These are phyloP conservation scores for Globisporangium alternatum DNA, from an alignment of 352 stramenopile species.

Conservation along the genomic window DNA sequence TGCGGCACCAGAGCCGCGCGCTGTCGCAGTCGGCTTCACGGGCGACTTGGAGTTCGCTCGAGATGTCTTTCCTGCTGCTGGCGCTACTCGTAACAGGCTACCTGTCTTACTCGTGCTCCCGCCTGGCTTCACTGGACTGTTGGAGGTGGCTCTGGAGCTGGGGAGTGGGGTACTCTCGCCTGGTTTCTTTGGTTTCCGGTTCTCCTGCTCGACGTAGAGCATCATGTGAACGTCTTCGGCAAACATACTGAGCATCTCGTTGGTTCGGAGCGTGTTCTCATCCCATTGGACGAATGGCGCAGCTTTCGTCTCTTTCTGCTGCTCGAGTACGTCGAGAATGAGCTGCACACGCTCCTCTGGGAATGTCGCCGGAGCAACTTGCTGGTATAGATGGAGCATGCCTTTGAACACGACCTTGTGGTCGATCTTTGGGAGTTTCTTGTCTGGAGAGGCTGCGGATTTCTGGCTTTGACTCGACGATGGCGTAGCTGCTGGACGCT, in stretches of 20 bases:
- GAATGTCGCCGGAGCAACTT: conserved; percentile 34
- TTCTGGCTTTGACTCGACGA: background rate
- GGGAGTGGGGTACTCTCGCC: conserved; percentile 6
- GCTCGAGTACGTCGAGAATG: conserved; percentile 39
- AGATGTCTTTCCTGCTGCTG: background rate
- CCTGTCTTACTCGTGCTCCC: conserved; percentile 1
- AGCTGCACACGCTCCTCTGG: conserved; percentile 40
- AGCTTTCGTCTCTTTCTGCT: conserved; percentile 30
- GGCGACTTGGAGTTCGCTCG: conserved; percentile 5
- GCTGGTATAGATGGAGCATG: conserved; percentile 35
- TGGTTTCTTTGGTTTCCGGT: conserved; percentile 49
- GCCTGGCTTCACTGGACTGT: conserved; percentile 13
- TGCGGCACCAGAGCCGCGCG: conserved; percentile 10
- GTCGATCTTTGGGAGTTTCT: conserved; percentile 18
- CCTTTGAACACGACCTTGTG: conserved; percentile 29
- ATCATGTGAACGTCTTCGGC: conserved; percentile 57
- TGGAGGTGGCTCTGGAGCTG: background rate
- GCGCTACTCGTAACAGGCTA: conserved; percentile 9
- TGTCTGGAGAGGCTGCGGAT: background rate
- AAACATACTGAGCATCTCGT: conserved; percentile 63
- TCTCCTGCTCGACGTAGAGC: conserved; percentile 54
- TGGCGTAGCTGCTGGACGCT: conserved; percentile 10
- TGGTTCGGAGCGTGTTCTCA: conserved; percentile 37
- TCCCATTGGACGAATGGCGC: conserved; percentile 51
- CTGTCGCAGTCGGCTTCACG: conserved; percentile 8